Conservation (phyloP, 2,329 filamentous ascomycete genomes). For the Apiospora malaysiana region DNA sequence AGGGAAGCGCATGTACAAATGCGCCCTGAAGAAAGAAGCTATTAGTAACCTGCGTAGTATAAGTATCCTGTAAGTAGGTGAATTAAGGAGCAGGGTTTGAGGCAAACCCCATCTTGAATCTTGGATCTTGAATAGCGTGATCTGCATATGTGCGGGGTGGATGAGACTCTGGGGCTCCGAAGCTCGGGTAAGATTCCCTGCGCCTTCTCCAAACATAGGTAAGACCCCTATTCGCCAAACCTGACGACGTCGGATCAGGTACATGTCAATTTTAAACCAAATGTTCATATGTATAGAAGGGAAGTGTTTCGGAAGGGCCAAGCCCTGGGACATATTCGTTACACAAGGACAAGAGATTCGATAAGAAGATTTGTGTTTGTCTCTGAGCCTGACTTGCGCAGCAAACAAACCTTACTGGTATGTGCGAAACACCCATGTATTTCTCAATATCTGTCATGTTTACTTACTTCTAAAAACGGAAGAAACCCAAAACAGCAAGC, state of each 20-base stretch:
- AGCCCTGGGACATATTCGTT: too few species aligned
- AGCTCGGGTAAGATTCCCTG: conserved; percentile 4
- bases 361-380: neutral
- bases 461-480: neutral
- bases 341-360: too few species aligned
- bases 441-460: neutral
- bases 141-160: neutral
- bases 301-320: too few species aligned
- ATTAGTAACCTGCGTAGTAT: too few species aligned
- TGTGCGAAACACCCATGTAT: neutral
- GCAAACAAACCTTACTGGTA: neutral
- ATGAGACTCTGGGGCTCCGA: neutral
- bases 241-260: neutral
- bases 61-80: too few species aligned
- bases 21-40: neutral
- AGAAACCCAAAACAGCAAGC: too few species aligned
- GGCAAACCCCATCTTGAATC: too few species aligned
- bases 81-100: too few species aligned
- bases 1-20: neutral
- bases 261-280: too few species aligned
- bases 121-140: too few species aligned
- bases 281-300: neutral
- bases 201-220: neutral
- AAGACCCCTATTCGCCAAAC: neutral
- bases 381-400: neutral